Evolutionary conservation across 2,329 filamentous ascomycete species (phyloP), one percentile per base, ranked within the genome.

Genomic region (Aspergillus sp.): DNA sequence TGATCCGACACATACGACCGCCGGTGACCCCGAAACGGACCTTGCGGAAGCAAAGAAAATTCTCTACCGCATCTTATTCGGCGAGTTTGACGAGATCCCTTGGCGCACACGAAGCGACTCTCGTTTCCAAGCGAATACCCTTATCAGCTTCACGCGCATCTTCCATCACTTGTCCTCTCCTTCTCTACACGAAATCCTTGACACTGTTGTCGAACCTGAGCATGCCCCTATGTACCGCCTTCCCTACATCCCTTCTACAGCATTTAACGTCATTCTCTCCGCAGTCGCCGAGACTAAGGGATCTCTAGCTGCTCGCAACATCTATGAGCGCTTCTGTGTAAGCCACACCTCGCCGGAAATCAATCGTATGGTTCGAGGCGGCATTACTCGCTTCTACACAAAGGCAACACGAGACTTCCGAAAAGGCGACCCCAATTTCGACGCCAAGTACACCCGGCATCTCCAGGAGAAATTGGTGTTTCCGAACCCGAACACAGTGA

Each of bases 251-350:
- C 68, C 74, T 12, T 64, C 74, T 0, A 65, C 68, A 3, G 69
- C 79, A 5, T 85, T 86, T 74, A 81, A 85, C 59, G 64, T 67
- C 17, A 59, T 85, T 6, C 79, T 89, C 6, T 74, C 78, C 43
- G 83, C 81, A n/a, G 74, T 86, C 8, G 78, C 83, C 3, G 76
- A 80, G 26, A 73, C 73, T 0, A 76, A 80, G 47, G 81, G 80
- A 53, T 80, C 77, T 56, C 55, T 61, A 9, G 74, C 74, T 34
- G 86, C 81, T 57, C 78, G 73, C 56, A 70, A 64, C 4, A 62
- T 85, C 34, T 81, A 82, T 55, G 67, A 79, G 9, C 70, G 68
- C 36, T 85, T 82, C 77, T 81, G 78, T 52, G 61, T 74, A 34
- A 66, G 71, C 42, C 65, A 65, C 18, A 54, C 51, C 5, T 64